These are phyloP conservation scores for Yamadazyma dushanensis DNA, from an alignment of 1,139 yeast genomes.

Conservation along the genomic window DNA sequence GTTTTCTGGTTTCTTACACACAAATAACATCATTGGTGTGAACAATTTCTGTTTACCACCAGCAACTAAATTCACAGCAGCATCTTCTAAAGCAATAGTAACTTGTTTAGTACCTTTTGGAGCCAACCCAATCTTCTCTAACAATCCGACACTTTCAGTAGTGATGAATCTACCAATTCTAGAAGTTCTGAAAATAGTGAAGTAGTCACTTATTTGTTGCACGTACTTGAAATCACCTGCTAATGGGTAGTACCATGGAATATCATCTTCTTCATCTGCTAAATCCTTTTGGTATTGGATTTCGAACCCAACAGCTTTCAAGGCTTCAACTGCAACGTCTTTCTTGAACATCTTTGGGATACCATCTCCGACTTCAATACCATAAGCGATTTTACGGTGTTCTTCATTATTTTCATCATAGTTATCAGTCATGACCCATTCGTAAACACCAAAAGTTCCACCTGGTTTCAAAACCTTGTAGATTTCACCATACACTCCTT, in stretches of 20 bases:
- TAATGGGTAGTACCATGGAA: conserved; percentile 98
- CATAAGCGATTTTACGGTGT: conserved; percentile 94
- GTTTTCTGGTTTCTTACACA: conserved; percentile 70
- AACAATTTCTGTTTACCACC: conserved; percentile 89
- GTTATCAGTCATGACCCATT: conserved; percentile 97
- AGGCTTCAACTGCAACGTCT: conserved; percentile 85
- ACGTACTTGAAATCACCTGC: conserved; percentile 90
- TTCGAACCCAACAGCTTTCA: conserved; percentile 85
- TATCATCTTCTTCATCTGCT: conserved; percentile 77
- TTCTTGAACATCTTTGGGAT: conserved; percentile 93
- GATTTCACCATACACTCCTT: conserved; percentile 94
- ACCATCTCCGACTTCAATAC: conserved; percentile 98
- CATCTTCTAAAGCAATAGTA: conserved; percentile 91
- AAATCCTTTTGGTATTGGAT: conserved; percentile 74
- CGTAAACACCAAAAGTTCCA: conserved; percentile 96
- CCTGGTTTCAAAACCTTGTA: conserved; percentile 94
- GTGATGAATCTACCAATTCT: conserved; percentile 83
- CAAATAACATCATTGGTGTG: conserved; percentile 95
- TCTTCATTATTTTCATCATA: conserved; percentile 86
- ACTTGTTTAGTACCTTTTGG: conserved; percentile 94
- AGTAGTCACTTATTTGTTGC: conserved; percentile 74
- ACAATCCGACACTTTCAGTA: conserved; percentile 70
- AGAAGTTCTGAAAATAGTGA: conserved; percentile 89
- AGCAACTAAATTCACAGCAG: conserved; percentile 90
- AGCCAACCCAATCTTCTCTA: conserved; percentile 85